Conservation (phyloP, 495 filamentous ascomycete genomes). For the Penicillium dipodomyicola region DNA sequence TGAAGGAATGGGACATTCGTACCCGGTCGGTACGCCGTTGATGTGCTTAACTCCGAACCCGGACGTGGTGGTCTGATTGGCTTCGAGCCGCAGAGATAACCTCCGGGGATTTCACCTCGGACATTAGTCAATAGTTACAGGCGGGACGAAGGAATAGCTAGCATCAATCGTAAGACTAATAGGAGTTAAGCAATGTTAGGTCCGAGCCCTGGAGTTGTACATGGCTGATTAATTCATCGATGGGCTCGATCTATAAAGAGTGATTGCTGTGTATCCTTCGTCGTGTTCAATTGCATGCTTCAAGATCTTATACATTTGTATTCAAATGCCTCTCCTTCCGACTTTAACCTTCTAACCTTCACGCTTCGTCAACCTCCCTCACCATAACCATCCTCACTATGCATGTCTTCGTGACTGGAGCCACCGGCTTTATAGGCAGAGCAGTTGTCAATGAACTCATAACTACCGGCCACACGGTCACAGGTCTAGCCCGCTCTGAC, state of each 20-base stretch:
- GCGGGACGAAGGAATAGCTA: neutral
- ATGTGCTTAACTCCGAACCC: neutral
- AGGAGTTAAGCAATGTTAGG: neutral
- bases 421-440: conserved; percentile 46
- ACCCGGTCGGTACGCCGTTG: neutral
- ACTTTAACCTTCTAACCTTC: neutral
- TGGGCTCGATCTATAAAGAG: neutral
- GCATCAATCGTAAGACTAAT: neutral
- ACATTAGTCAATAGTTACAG: neutral
- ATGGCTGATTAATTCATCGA: neutral
- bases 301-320: neutral
- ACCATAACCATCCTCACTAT: conserved; percentile 7
- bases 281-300: neutral
- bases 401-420: conserved; percentile 49
- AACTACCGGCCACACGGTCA: conserved; percentile 37
- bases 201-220: neutral
- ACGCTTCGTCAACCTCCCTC: neutral
- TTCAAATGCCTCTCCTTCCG: no score
- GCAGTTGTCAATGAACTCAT: conserved; percentile 44
- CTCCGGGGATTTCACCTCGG: neutral
- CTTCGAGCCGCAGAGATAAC: neutral
- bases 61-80: neutral
- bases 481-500: conserved; percentile 44
- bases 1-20: neutral
- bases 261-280: no score